Evolutionary conservation across 331 rosid species (phyloP).

Genomic region (Rhamnella rubrinervis): DNA sequence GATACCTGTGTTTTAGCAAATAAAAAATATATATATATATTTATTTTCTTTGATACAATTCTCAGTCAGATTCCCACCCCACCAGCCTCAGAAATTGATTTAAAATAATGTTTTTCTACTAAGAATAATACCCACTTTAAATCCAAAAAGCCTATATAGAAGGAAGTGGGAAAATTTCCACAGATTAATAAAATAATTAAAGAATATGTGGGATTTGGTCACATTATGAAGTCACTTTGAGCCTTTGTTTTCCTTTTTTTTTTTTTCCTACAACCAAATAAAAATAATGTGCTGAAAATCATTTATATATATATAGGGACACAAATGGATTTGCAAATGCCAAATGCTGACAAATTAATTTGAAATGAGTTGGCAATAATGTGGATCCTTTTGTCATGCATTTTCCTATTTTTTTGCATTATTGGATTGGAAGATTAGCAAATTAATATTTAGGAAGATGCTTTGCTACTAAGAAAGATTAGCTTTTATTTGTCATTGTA

Average conservation of each 20-base stretch:
- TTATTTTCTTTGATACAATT: constrained; percentile 29
- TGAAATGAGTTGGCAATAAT: constrained; percentile 59
- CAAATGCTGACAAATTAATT: constrained; percentile 55
- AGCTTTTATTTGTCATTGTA: constrained; percentile 20
- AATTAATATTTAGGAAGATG: constrained; percentile 18
- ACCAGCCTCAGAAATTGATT: constrained; percentile 15
- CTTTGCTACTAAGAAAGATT: constrained; percentile 26
- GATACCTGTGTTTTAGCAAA: constrained; percentile 39
- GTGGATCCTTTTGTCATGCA: constrained; percentile 31
- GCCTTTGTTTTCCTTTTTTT: constrained; percentile 14
- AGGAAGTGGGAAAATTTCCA: constrained; percentile 30
- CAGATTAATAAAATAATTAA: background rate
- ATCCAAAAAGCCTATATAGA: constrained; percentile 42
- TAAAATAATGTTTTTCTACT: background rate
- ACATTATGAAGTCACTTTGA: constrained; percentile 14
- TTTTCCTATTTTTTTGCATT: constrained; percentile 36
- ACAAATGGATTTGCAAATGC: constrained; percentile 33
- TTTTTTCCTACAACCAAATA: constrained; percentile 26
- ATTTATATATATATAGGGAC: constrained; percentile 29
- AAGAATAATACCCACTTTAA: constrained; percentile 20
- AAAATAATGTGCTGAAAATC: constrained; percentile 23
- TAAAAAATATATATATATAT: background rate
- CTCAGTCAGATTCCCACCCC: constrained; percentile 43
- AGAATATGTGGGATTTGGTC: background rate
- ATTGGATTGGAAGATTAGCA: constrained; percentile 13